A percentile compares a stretch with the other conserved stretches of the same genome.
Conservation (phyloP, 768 basidiomycete species). For the Boletus tomentosulus region DNA sequence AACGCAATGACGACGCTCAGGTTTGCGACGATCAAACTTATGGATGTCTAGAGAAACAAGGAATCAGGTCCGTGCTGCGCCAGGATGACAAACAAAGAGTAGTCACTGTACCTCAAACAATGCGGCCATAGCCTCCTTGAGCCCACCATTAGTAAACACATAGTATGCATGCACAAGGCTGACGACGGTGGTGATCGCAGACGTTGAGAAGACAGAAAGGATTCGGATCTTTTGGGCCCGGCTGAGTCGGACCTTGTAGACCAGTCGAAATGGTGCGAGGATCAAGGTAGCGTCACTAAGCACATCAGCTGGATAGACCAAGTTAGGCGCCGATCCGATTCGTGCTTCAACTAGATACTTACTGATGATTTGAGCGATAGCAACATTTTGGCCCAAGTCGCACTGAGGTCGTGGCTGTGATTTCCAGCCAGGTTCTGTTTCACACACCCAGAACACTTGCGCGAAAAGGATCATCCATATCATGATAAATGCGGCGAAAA, state of each 20-base stretch:
- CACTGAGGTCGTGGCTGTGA: neutral
- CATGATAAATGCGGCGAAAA: neutral
- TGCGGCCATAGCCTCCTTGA: conserved; percentile 1
- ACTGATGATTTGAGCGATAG: conserved; percentile 3
- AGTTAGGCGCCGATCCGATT: neutral
- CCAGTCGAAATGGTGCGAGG: neutral
- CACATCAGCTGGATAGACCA: neutral
- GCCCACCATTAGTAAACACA: neutral
- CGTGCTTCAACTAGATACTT: neutral
- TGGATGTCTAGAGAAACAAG: neutral
- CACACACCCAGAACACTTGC: conserved; percentile 6
- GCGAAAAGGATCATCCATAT: conserved; percentile 3
- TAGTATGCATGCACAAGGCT: conserved; percentile 2
- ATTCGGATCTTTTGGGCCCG: conserved; percentile 2
- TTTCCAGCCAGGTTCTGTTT: conserved; percentile 4
- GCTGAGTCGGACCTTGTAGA: conserved; percentile 2
- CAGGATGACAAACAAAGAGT: neutral
- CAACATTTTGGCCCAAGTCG: neutral
- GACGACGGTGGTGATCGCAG: conserved; percentile 5
- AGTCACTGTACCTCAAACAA: neutral
- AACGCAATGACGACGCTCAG: conserved; percentile 2
- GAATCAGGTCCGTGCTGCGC: neutral
- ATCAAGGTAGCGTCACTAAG: neutral
- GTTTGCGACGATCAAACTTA: conserved; percentile 3
- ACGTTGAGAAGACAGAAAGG: conserved; percentile 3